A percentile compares a stretch with the other conserved stretches of the same genome.
Evolutionary conservation across 805 yeast genomes (phyloP).

Genomic region (Novakomyces olei): DNA sequence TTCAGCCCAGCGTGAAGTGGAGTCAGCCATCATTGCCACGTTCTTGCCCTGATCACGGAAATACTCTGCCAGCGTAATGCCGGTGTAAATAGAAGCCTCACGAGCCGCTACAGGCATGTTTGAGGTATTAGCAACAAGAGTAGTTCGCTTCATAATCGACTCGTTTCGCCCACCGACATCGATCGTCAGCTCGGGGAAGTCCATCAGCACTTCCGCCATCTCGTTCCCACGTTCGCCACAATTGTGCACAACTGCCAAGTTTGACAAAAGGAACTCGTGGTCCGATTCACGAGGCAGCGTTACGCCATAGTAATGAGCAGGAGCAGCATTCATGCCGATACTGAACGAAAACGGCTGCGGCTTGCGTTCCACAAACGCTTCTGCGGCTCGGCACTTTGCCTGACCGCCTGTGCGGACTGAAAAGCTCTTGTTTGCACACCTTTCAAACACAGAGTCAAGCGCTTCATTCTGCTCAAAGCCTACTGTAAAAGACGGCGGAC

Average conservation of each 20-base stretch:
- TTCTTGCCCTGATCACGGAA: conserved; percentile 99
- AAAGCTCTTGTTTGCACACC: not conserved
- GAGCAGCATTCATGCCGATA: conserved; percentile 12
- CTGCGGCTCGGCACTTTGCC: not conserved
- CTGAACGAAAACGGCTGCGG: conserved; percentile 16
- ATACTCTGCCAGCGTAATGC: conserved; percentile 95
- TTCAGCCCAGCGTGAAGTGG: conserved; percentile 99
- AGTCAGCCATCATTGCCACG: conserved; percentile 98
- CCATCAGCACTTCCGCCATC: conserved; percentile 99
- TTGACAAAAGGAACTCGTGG: conserved; percentile 22
- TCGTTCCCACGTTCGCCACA: conserved; percentile 95
- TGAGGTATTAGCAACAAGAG: conserved; percentile 94
- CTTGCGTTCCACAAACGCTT: not conserved
- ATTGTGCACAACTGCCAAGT: conserved; percentile 14
- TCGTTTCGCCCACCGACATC: conserved; percentile 84
- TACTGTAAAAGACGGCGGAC: not conserved
- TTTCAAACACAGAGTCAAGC: not conserved
- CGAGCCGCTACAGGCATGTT: conserved; percentile 99
- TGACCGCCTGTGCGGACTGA: no score
- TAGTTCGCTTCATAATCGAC: conserved; percentile 98
- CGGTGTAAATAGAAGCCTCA: conserved; percentile 98
- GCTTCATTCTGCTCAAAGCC: not conserved
- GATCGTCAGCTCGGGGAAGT: conserved; percentile 91
- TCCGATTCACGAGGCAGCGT: conserved; percentile 22
- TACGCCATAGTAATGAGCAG: conserved; percentile 23